A percentile compares a stretch with the other conserved stretches of the same genome.
phyloP scores from a whole-genome alignment of 768 basidiomycete species.

The Postia placenta region DNA sequence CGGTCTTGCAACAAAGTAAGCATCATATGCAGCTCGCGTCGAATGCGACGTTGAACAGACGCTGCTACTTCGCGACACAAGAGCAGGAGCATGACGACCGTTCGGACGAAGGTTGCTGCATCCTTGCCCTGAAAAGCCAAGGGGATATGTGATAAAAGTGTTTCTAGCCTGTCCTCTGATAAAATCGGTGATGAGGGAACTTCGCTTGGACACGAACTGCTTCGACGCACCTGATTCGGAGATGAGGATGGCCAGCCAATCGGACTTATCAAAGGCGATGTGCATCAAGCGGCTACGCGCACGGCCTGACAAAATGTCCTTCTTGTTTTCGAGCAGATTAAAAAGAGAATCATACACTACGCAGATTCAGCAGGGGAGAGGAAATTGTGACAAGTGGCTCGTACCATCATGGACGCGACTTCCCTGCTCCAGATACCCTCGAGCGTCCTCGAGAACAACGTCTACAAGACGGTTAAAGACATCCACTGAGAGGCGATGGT shows the following conservation, averaged over 20 bases:
- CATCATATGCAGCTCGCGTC: neutral
- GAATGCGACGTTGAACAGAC: neutral
- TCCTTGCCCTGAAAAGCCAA: neutral
- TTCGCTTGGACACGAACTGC: too few species aligned
- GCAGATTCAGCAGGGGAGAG: too few species aligned
- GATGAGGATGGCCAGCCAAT: neutral
- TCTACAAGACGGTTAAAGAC: neutral
- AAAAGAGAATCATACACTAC: neutral
- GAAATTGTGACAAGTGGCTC: neutral
- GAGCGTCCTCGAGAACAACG: neutral
- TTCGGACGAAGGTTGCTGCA: neutral
- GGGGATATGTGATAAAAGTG: neutral
- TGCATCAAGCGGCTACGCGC: neutral
- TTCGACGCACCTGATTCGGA: too few species aligned
- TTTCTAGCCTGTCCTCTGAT: neutral
- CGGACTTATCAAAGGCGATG: neutral
- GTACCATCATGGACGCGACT: neutral
- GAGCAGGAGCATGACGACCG: neutral
- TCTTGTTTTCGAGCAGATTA: neutral
- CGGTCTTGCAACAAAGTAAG: neutral
- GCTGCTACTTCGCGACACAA: neutral
- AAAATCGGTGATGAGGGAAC: too few species aligned
- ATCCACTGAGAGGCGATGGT: neutral
- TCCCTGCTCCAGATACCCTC: neutral
- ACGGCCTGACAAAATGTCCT: neutral